Evolutionary conservation across 1,284 basidiomycete genomes (phyloP), one percentile per base, ranked within the genome.

Genomic region (Cutaneotrichosporon cyanovorans): DNA sequence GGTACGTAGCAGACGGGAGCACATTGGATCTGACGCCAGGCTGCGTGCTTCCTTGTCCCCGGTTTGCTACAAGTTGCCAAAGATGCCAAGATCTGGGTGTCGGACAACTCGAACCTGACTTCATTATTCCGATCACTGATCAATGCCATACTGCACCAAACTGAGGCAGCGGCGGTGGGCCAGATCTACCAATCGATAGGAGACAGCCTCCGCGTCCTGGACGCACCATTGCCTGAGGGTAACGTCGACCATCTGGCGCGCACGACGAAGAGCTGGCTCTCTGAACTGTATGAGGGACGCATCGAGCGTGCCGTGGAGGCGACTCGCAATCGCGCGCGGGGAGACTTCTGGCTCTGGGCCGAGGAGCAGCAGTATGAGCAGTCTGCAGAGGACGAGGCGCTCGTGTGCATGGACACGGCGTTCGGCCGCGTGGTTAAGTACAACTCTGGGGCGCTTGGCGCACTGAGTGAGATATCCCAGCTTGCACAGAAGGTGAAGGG

Each of bases 31-130:
- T 49, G 9, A 42, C 41, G 4, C 4, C 37, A 53, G 48, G 40
- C 45, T 5, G 53, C 53, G 0, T 55, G 50, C 48, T 55, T 52
- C 69, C 73, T 89, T 9, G 71, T 88, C 2, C 85, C 87, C 0
- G 80, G 85, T 58, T 74, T 89, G 0, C 74, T 86, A 4, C 68
- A 71, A 2, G 83, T 81, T 45, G 84, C 84, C 0, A 86, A 87
- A 63, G 61, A 66, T 37, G 53, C 60, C 3, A 68, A 76, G n/a
- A 80, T 78, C 55, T 76, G 76, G 9, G 81, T 80, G 1, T 74
- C 85, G 9, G 83, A 81, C 14, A 74, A 77, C n/a, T 76, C 80
- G 44, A 84, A 86, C 76, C 79, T 86, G 38, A 69, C 78, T 20
- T 80, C 82, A 1, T 78, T 82, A 0, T 81, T 88, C 65, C 73